Evolutionary conservation across 768 basidiomycete species (phyloP).

Genomic region (Suillus subaureus): DNA sequence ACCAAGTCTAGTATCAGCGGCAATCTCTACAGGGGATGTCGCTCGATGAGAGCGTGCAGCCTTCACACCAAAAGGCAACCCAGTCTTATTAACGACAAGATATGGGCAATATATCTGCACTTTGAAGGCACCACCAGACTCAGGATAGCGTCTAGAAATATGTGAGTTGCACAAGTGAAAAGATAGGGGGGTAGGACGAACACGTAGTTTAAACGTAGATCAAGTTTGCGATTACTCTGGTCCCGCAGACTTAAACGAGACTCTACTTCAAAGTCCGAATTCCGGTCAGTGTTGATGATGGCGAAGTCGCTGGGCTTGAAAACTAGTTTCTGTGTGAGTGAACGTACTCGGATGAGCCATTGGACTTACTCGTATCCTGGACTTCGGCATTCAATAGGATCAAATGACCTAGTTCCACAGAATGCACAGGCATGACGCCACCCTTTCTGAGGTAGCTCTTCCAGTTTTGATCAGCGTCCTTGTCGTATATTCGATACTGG

Average conservation of each 20-base stretch:
- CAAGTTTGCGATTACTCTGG: slow-evolving; percentile 69
- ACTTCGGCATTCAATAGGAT: slow-evolving; percentile 87
- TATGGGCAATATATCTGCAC: slow-evolving; percentile 94
- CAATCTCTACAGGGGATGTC: slow-evolving; percentile 72
- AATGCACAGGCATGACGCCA: slow-evolving; percentile 95
- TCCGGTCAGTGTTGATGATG: slow-evolving; percentile 93
- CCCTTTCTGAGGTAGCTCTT: slow-evolving; percentile 91
- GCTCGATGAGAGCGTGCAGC: slow-evolving; percentile 64
- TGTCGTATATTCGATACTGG: slow-evolving; percentile 96
- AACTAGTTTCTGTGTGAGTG: slow-evolving; percentile 43
- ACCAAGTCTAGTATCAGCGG: slow-evolving; percentile 79
- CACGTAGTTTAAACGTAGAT: slow-evolving; percentile 89
- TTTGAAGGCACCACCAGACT: slow-evolving; percentile 94
- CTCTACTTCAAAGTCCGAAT: slow-evolving; percentile 88
- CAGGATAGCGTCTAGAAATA: slow-evolving; percentile 63
- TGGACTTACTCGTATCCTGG: slow-evolving; percentile 80
- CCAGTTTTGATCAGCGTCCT: slow-evolving; percentile 93
- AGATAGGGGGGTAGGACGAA: slow-evolving; percentile 42
- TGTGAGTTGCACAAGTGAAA: slow-evolving; percentile 13
- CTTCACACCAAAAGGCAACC: slow-evolving; percentile 75
- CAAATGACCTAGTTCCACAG: slow-evolving; percentile 88
- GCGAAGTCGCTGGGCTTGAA: slow-evolving; percentile 96
- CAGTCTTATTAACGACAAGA: slow-evolving; percentile 91
- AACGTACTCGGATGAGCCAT: neutral
- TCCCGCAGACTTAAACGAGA: slow-evolving; percentile 73